These are phyloP conservation scores for Trichomonascaceae sp. DNA, from an alignment of 1,139 yeast species.

Conservation along the genomic window DNA sequence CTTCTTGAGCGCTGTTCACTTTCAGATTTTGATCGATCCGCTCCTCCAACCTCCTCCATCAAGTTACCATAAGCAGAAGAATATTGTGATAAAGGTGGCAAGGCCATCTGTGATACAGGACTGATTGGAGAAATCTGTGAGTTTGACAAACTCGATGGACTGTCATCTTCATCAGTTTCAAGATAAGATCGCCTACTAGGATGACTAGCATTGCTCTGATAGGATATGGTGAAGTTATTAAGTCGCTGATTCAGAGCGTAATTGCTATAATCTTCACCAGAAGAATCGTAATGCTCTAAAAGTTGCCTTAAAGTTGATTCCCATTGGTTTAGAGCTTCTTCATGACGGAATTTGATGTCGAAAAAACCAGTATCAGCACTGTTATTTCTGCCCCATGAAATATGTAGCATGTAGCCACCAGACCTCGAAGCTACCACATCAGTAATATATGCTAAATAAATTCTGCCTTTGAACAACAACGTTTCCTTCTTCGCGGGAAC, in stretches of 20 bases:
- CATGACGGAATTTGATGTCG: slow-evolving; percentile 33
- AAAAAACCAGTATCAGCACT: slow-evolving; percentile 34
- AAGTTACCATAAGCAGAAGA: background rate
- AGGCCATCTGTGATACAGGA: background rate
- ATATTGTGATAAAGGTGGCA: slow-evolving; percentile 1
- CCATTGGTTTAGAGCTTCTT: slow-evolving; percentile 33
- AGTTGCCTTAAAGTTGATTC: slow-evolving; percentile 29
- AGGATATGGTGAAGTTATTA: background rate
- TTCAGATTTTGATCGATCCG: background rate
- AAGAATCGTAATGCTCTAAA: slow-evolving; percentile 24
- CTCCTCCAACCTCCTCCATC: slow-evolving; percentile 3
- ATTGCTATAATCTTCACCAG: slow-evolving; percentile 9
- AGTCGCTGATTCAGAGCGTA: background rate
- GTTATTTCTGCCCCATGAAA: slow-evolving; percentile 34
- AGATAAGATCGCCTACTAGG: slow-evolving; percentile 1
- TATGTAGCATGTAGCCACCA: slow-evolving; percentile 29
- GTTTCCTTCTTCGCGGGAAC: slow-evolving; percentile 21
- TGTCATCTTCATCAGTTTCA: slow-evolving; percentile 4
- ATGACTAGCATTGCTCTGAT: slow-evolving; percentile 2
- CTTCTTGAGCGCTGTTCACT: background rate
- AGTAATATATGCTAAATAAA: slow-evolving; percentile 36
- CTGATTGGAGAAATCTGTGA: slow-evolving; percentile 1
- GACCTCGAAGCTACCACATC: slow-evolving; percentile 26
- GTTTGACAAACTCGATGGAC: background rate
- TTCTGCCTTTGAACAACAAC: slow-evolving; percentile 38